These are phyloP conservation scores for Backusella parvicylindrica DNA, from an alignment of 192 early-diverging fungal genomes.

Conservation along the genomic window DNA sequence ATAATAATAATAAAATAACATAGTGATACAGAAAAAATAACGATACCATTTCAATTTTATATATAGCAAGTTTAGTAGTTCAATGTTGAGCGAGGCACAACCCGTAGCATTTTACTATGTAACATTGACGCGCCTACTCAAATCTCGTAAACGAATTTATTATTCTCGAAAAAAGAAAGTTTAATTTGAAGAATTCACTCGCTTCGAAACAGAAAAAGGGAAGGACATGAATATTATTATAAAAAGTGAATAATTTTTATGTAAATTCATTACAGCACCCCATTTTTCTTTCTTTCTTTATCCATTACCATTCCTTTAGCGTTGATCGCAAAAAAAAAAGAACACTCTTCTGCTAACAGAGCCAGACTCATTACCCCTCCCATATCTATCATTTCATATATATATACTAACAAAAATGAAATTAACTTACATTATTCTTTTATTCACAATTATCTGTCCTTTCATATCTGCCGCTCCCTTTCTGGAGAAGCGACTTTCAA, in stretches of 20 bases:
- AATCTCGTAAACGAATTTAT: neutral
- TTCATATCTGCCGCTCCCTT: conserved; percentile 9
- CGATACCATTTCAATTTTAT: too few species aligned
- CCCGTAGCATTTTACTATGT: neutral
- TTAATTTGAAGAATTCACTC: neutral
- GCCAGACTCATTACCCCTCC: neutral
- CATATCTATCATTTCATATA: too few species aligned
- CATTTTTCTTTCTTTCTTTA: neutral
- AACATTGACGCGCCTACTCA: neutral
- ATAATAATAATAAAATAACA: too few species aligned
- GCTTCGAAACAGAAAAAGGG: neutral
- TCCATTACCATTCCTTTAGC: neutral
- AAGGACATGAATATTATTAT: neutral
- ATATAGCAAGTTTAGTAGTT: neutral
- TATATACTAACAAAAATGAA: neutral
- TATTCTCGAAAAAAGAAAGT: neutral
- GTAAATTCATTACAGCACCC: too few species aligned
- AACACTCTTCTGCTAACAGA: too few species aligned
- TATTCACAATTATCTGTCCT: neutral
- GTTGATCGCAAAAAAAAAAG: neutral
- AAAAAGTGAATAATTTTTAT: neutral
- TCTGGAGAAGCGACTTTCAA: neutral
- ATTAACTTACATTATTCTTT: neutral
- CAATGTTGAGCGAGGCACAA: neutral
- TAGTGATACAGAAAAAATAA: too few species aligned